Conservation (phyloP, 2,329 filamentous ascomycete genomes). For the Metarhizium anisopliae region DNA sequence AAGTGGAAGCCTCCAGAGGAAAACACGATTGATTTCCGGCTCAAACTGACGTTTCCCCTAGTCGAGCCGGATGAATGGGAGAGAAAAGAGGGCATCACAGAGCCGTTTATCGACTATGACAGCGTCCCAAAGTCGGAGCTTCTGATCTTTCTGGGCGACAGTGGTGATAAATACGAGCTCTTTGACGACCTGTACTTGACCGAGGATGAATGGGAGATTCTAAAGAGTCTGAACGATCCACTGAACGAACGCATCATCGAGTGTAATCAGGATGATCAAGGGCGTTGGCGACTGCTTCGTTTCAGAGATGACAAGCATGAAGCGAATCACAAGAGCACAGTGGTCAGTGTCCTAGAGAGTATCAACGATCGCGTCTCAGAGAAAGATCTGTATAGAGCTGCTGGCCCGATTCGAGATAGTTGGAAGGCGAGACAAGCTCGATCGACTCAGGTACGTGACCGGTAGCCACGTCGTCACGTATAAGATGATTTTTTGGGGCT, state of each 20-base stretch:
- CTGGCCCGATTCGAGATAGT: slow-evolving; percentile 62
- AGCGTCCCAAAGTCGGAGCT: slow-evolving; percentile 66
- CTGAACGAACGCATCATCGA: slow-evolving; percentile 87
- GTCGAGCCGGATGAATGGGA: slow-evolving; percentile 62
- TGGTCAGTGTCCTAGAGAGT: slow-evolving; percentile 79
- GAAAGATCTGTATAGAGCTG: slow-evolving; percentile 64
- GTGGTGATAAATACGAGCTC: slow-evolving; percentile 46
- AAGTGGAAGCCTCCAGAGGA: slow-evolving; percentile 97
- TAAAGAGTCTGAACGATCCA: slow-evolving; percentile 66
- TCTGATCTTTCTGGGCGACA: slow-evolving; percentile 56
- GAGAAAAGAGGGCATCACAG: slow-evolving; percentile 53
- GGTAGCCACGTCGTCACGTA: background rate
- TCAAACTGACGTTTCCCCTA: slow-evolving; percentile 66
- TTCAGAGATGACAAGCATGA: slow-evolving; percentile 90
- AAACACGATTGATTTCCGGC: slow-evolving; percentile 88
- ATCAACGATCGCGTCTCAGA: slow-evolving; percentile 81
- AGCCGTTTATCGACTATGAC: slow-evolving; percentile 69
- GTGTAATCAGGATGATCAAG: slow-evolving; percentile 68
- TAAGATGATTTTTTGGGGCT: background rate
- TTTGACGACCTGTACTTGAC: slow-evolving; percentile 64
- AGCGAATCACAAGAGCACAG: slow-evolving; percentile 79
- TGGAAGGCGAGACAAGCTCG: slow-evolving; percentile 60
- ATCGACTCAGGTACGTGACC: slow-evolving; percentile 17
- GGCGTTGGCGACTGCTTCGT: slow-evolving; percentile 76
- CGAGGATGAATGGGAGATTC: slow-evolving; percentile 69